Base-by-base conservation (phyloP, 1,284 basidiomycete species). In the Phenoliferia sp. region DNA sequence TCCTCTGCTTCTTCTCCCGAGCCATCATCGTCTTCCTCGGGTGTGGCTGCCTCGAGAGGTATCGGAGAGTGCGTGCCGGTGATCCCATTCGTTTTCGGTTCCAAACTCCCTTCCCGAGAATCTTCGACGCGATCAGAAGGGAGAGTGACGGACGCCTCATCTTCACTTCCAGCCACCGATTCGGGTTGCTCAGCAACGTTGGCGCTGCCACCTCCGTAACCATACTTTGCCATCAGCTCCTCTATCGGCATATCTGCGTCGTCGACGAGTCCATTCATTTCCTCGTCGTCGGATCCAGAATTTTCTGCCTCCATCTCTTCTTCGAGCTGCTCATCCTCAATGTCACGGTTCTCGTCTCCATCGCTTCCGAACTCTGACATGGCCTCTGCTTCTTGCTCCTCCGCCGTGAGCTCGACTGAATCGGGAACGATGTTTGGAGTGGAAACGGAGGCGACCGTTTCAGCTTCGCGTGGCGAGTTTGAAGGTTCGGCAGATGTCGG, bases 171-270 rank as follows among this genome's bases (percentile, higher is more conserved):
- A n/a, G n/a, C n/a, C n/a, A n/a, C n/a, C n/a, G n/a, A n/a, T n/a
- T 44, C 39, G 39, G 39, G 39, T 44, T 44, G 39, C 39, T 44
- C 39, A 22, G 39, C 39, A 22, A 22, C 15, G 15, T 15, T 12
- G 15, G 12, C 39, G 39, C 39, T 22, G 39, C 39, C 39, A n/a
- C 22, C 48, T 19, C 48, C 48, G 48, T 52, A 52, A 26, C 81
- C 81, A 68, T 85, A 85, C 67, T 81, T 80, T 63, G 77, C 78
- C 69, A 84, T 76, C 1, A 85, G 77, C 73, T 84, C 83, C 67
- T 84, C 84, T 62, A 85, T 81, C 0, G 84, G 81, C 59, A 85
- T 57, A 66, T 84, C 79, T 26, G 83, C 83, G 73, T 84, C 83
- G 4, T 80, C 80, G 22, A 79, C 74, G 0, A 84, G 76, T 0